Percentiles rank a stretch among this genome's conserved stretches.
Evolutionary conservation across 2,329 filamentous ascomycete genomes (phyloP).

Genomic region (Exophiala sp.): DNA sequence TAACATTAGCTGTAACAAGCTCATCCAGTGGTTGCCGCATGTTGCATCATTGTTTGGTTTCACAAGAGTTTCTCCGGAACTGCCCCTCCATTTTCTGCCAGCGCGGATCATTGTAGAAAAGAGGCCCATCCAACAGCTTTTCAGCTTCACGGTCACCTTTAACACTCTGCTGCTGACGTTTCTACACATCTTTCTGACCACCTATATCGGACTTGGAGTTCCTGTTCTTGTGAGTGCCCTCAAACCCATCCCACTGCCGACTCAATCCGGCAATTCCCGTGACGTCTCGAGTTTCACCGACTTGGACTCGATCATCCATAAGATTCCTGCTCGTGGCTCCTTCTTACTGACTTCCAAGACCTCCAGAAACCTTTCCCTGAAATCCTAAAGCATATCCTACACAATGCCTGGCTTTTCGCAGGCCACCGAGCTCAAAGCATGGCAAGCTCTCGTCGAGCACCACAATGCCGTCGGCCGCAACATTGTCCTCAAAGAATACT

Average conservation of each 20-base stretch:
- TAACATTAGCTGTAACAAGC: background rate
- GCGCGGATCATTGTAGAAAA: background rate
- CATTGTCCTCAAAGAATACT: slow-evolving; percentile 90
- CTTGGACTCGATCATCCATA: background rate
- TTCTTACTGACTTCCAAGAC: background rate
- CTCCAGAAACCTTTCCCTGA: background rate
- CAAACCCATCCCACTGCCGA: background rate
- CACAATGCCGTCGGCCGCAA: slow-evolving; percentile 81
- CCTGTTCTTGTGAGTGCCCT: background rate
- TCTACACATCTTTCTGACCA: background rate
- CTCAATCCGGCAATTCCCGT: background rate
- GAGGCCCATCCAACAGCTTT: background rate
- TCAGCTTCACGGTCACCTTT: slow-evolving; percentile 4
- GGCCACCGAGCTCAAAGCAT: slow-evolving; percentile 79
- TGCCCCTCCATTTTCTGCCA: slow-evolving; percentile 5
- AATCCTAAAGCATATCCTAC: slow-evolving; percentile 21
- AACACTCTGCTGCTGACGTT: background rate
- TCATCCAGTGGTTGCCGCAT: background rate
- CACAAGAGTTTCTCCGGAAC: background rate
- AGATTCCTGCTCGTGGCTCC: background rate
- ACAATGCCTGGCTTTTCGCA: slow-evolving; percentile 67
- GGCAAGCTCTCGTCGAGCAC: slow-evolving; percentile 87
- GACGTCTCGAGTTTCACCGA: slow-evolving; percentile 2
- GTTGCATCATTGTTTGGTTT: slow-evolving; percentile 1
- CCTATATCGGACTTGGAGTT: background rate